phyloP scores from a whole-genome alignment of 768 basidiomycete species.

The Gymnopilus dilepis region DNA sequence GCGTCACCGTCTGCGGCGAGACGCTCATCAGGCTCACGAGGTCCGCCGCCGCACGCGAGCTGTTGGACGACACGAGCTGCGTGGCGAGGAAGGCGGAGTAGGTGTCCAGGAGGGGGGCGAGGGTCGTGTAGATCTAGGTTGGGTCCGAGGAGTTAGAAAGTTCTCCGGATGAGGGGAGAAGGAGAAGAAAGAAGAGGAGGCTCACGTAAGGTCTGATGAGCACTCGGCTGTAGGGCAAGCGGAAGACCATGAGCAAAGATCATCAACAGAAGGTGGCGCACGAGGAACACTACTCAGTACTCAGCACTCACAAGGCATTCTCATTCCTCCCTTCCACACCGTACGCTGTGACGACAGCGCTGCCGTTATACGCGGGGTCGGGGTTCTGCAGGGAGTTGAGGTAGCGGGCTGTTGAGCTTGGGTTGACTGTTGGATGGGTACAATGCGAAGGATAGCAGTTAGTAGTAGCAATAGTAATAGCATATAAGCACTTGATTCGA shows the following conservation, averaged over 20 bases:
- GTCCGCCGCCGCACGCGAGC: constrained; percentile 17
- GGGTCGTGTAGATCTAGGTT: constrained; percentile 41
- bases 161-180: not conserved
- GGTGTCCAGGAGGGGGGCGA: constrained; percentile 35
- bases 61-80: constrained; percentile 17
- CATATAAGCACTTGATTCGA: no score
- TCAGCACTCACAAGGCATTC: constrained; percentile 56
- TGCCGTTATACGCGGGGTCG: constrained; percentile 51
- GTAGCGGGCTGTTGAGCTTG: constrained; percentile 42
- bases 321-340: constrained; percentile 61
- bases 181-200: not conserved
- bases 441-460: no score
- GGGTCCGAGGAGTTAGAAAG: no score
- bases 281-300: not conserved
- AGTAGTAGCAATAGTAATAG: no score
- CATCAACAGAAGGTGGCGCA: not conserved
- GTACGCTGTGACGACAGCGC: constrained; percentile 54
- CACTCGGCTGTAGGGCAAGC: not conserved
- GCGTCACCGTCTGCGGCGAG: constrained; percentile 56
- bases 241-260: constrained; percentile 7
- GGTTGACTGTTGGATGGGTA: constrained; percentile 42
- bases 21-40: constrained; percentile 41
- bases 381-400: constrained; percentile 40
- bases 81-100: constrained; percentile 26
- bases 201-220: not conserved